phyloP scores from a whole-genome alignment of 768 basidiomycete genomes.

The Hygrocybe coccinea region DNA sequence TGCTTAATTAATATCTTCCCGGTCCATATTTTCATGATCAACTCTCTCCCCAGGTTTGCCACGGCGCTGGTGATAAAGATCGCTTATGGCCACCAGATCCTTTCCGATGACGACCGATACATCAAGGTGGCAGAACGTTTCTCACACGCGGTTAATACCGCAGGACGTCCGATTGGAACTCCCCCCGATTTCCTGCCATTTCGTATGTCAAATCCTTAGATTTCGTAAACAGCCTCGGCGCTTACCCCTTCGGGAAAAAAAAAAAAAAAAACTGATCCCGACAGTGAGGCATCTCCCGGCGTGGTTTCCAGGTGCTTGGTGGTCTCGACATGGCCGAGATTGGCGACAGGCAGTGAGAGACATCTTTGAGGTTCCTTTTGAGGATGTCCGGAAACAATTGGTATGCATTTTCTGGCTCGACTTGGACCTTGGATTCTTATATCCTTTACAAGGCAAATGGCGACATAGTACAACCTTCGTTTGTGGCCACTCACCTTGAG shows the following conservation, averaged over 20 bases:
- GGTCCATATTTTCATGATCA: background rate
- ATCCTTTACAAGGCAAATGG: background rate
- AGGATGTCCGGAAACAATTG: background rate
- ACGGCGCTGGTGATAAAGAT: slow-evolving; percentile 15
- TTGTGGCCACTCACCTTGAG: background rate
- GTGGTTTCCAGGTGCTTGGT: background rate
- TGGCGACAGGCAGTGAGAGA: background rate
- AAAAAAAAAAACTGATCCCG: too few relatives aligned
- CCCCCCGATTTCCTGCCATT: background rate
- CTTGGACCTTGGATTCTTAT: background rate
- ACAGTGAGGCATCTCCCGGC: background rate
- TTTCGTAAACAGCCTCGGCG: background rate
- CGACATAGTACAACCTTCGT: background rate
- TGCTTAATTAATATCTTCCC: background rate
- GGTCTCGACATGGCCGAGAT: background rate
- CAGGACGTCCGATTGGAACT: slow-evolving; percentile 13
- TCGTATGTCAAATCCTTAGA: too few relatives aligned
- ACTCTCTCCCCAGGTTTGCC: slow-evolving; percentile 11
- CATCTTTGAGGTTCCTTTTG: background rate
- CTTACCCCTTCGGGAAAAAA: too few relatives aligned
- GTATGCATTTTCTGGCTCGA: background rate
- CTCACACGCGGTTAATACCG: background rate
- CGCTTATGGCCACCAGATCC: slow-evolving; percentile 3
- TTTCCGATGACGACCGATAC: slow-evolving; percentile 13
- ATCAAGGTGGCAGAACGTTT: slow-evolving; percentile 8